Conservation (phyloP, 805 yeast species). For the Saccharomyces paradoxus region DNA sequence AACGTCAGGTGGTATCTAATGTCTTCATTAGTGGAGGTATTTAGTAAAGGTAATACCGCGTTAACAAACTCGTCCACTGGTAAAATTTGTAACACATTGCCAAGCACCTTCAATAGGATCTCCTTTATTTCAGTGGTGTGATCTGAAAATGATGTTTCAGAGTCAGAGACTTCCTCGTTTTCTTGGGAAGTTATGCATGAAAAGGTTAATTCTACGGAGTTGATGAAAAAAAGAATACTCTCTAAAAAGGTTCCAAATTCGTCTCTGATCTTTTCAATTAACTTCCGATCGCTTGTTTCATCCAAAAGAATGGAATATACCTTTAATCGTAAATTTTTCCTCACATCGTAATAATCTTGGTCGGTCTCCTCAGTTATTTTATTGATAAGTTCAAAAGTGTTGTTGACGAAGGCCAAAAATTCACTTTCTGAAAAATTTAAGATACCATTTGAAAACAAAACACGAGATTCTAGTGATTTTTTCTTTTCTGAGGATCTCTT, state of each 20-base stretch:
- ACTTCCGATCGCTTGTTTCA: constrained; percentile 12
- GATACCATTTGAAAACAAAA: constrained; percentile 56
- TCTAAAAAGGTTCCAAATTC: constrained; percentile 24
- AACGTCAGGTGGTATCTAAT: constrained; percentile 55
- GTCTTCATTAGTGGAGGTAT: constrained; percentile 30
- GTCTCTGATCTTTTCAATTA: constrained; percentile 12
- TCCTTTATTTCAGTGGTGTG: constrained; percentile 29
- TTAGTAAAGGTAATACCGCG: constrained; percentile 43
- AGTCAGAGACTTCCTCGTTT: constrained; percentile 10
- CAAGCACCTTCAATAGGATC: constrained; percentile 48
- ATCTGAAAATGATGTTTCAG: constrained; percentile 16
- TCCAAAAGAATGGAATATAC: constrained; percentile 46
- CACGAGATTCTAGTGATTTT: constrained; percentile 39
- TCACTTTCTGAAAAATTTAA: constrained; percentile 44
- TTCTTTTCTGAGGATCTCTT: constrained; percentile 30
- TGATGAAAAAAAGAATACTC: constrained; percentile 18
- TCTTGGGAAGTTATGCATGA: constrained; percentile 1
- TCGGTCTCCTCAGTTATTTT: constrained; percentile 38
- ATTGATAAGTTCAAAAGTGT: constrained; percentile 50
- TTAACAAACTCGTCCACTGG: constrained; percentile 68
- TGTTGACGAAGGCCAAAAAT: constrained; percentile 39
- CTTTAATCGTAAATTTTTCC: constrained; percentile 42
- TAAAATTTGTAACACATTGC: constrained; percentile 55
- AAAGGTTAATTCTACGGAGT: constrained; percentile 6
- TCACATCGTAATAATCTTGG: constrained; percentile 19